phyloP scores from a whole-genome alignment of 2,329 filamentous ascomycete species.

The Diplodia corticola region DNA sequence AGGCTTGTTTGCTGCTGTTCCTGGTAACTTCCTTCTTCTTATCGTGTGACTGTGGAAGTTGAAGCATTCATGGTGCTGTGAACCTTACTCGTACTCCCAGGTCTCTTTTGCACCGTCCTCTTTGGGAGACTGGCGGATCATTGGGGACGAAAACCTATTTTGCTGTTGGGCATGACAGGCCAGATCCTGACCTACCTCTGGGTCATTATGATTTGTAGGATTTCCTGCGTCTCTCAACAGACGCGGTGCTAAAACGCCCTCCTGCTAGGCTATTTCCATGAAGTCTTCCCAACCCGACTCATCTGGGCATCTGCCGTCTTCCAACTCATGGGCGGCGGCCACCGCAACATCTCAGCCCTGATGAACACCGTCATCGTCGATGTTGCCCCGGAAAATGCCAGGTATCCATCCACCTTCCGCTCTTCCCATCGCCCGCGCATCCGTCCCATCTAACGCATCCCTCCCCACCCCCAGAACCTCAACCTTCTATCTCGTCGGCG shows the following conservation, averaged over 20 bases:
- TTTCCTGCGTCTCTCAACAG: no score
- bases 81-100: no score
- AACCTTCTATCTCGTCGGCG: slow-evolving; percentile 16
- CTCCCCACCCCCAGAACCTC: not conserved
- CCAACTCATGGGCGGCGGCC: slow-evolving; percentile 15
- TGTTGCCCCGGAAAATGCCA: slow-evolving; percentile 3
- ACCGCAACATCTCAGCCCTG: slow-evolving; percentile 12
- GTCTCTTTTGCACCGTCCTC: not conserved
- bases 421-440: no score
- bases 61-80: not conserved
- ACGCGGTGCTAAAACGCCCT: not conserved
- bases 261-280: slow-evolving; percentile 9
- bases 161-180: slow-evolving; percentile 17
- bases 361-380: slow-evolving; percentile 22
- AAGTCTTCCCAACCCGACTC: not conserved
- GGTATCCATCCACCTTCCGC: not conserved
- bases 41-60: no score
- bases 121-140: slow-evolving; percentile 5
- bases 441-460: no score
- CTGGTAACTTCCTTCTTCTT: not conserved
- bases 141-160: slow-evolving; percentile 5
- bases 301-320: slow-evolving; percentile 18
- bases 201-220: slow-evolving; percentile 16
- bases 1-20: not conserved
- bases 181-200: slow-evolving; percentile 20